Percentiles rank a stretch among this genome's conserved stretches.
Evolutionary conservation across 257 asterid species (phyloP).

Genomic region (Handroanthus guayacan): DNA sequence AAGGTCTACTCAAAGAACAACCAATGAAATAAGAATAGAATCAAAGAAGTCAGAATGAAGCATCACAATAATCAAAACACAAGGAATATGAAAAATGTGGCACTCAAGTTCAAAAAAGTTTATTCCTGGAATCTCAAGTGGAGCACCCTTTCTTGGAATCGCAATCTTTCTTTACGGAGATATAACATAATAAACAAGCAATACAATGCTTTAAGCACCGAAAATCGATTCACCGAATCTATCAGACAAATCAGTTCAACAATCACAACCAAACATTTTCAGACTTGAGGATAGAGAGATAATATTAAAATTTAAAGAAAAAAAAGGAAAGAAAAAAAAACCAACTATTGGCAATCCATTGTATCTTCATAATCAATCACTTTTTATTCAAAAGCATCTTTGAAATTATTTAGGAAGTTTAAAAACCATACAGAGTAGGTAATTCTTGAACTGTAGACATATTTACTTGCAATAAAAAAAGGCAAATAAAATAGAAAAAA

Average conservation of each 20-base stretch:
- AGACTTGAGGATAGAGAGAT: slow-evolving; percentile 30
- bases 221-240: slow-evolving; percentile 32
- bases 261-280: slow-evolving; percentile 41
- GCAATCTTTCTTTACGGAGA: background rate
- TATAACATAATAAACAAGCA: slow-evolving; percentile 11
- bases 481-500: slow-evolving; percentile 31
- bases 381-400: slow-evolving; percentile 35
- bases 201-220: slow-evolving; percentile 30
- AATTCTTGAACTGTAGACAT: slow-evolving; percentile 25
- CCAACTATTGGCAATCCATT: slow-evolving; percentile 38
- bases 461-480: slow-evolving; percentile 20
- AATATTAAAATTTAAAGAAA: background rate
- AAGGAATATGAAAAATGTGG: background rate
- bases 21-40: slow-evolving; percentile 1
- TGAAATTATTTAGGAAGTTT: slow-evolving; percentile 19
- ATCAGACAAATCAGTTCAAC: slow-evolving; percentile 28
- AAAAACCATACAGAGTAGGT: slow-evolving; percentile 28
- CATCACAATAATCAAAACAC: slow-evolving; percentile 2
- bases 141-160: background rate
- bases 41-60: slow-evolving; percentile 13
- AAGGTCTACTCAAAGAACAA: background rate
- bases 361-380: slow-evolving; percentile 31
- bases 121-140: slow-evolving; percentile 11
- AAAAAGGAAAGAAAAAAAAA: slow-evolving; percentile 24
- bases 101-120: background rate